Evolutionary conservation across 2,329 filamentous ascomycete species (phyloP).

Genomic region (Xylariaceae sp.): DNA sequence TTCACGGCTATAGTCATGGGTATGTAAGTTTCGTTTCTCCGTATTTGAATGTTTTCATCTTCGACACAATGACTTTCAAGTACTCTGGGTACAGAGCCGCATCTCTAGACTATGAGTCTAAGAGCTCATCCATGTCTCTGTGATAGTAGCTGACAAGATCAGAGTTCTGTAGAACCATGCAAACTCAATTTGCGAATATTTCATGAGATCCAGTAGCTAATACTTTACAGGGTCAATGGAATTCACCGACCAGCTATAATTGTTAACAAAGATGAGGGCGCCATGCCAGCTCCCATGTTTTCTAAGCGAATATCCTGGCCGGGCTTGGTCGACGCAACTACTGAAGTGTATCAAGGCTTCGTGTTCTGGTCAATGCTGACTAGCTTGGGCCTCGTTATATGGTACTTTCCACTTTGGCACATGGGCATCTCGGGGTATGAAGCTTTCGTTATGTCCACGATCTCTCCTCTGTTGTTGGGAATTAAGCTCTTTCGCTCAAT

Average conservation of each 20-base stretch:
- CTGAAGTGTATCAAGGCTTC: slow-evolving; percentile 91
- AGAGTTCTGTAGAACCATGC: no score
- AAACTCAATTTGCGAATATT: no score
- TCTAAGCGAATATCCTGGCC: slow-evolving; percentile 67
- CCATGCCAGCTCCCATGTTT: slow-evolving; percentile 67
- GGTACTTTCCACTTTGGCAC: slow-evolving; percentile 98
- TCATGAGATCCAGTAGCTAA: no score
- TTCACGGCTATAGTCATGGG: slow-evolving; percentile 91
- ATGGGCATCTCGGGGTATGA: slow-evolving; percentile 99
- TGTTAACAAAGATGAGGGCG: slow-evolving; percentile 74
- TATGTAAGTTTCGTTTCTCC: slow-evolving; percentile 95
- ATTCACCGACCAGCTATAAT: slow-evolving; percentile 46
- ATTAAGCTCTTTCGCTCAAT: slow-evolving; percentile 65
- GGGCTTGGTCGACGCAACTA: slow-evolving; percentile 73
- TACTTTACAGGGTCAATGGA: slow-evolving; percentile 47
- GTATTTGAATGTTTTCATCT: no score
- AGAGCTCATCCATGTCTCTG: no score
- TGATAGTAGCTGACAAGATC: no score
- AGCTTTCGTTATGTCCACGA: slow-evolving; percentile 76
- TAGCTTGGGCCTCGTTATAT: slow-evolving; percentile 81
- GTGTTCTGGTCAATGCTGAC: slow-evolving; percentile 96
- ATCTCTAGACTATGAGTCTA: no score
- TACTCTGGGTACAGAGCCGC: no score
- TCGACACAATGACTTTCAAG: no score
- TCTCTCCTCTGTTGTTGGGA: slow-evolving; percentile 75